Evolutionary conservation across 208 protist species (phyloP), one percentile per base, ranked within the genome.

Genomic region (Acanthamoeba castellanii): DNA sequence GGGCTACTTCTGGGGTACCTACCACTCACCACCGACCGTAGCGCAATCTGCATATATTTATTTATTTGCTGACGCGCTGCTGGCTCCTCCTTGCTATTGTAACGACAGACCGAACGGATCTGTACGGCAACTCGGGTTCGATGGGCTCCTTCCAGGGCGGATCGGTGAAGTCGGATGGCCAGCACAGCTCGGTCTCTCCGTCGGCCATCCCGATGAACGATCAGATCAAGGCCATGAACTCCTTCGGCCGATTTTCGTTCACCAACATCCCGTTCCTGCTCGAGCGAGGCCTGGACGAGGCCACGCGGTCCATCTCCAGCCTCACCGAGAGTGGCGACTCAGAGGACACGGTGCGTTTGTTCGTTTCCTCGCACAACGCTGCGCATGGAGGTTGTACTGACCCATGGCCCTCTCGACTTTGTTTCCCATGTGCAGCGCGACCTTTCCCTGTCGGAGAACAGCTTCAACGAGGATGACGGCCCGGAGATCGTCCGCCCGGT

Each of bases 1-100:
- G n/a, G 55, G 66, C 37, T 96, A 96, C 68, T 96, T 96, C 57
- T 76, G 61, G 72, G 76, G 74, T 94, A 59, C 37, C 61, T 52
- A 25, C 20, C 61, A 34, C 13, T 22, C 37, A 3, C 37, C 37
- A 42, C 37, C 3, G 37, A 42, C 37, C 37, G 37, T 3, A 1
- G 37, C 37, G 3, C 37, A 42, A 42, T 42, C 37, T n/a, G n/a
- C n/a, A n/a, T n/a, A n/a, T n/a, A 42, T 42, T 3, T 42, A 3
- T 3, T 3, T 42, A 4, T 42, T 42, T 42, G 37, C 37, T 42
- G 37, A 42, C 37, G 37, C 37, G 37, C 37, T 42, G 37, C 37
- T 42, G 37, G 37, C 37, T 42, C 37, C 37, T 42, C 37, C 37
- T 42, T 42, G 37, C 1, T 42, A 3, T 3, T 16, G 76, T 3